Base-by-base conservation (phyloP, 2,329 filamentous ascomycete genomes). In the Escovopsis weberi region DNA sequence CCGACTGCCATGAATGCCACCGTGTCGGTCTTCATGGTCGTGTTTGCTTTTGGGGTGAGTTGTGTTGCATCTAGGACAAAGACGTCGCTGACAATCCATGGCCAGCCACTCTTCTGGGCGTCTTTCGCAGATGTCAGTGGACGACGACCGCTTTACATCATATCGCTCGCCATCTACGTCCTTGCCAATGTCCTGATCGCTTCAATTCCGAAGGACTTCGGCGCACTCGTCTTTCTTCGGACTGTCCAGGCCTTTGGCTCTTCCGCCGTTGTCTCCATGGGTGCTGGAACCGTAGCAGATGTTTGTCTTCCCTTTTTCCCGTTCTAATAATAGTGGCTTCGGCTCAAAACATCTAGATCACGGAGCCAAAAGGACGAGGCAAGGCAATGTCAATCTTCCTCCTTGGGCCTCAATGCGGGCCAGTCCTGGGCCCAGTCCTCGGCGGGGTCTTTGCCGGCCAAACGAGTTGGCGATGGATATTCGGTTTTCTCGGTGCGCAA, bases 331-430 rank as follows among this genome's bases (percentile, higher is more conserved):
- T 30, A n/a, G 6, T 2, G n/a, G 26, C 11, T 7, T 30, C 18
- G 12, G 8, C 23, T 26, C 5, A 11, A 8, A 19, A n/a, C 12
- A 5, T 2, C 30, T 18, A 50, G 43, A 43, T 64, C 10, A 58
- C 55, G 1, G 61, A 61, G 45, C 63, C 62, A 2, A 47, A 60
- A 36, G 56, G 54, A 18, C 54, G 66, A 23, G 66, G 57, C 6
- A 59, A 57, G 9, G 56, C 62, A 33, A 59, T 69, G 51, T 59
- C 61, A 3, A 57, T 60, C 38, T 67, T 68, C 40, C 52, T 66
- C 7, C 51, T 69, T 33, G 65, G 65, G 0, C 65, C 65, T 4
- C 65, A 67, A 34, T 56, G 66, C 23, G 65, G 66, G 2, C 66
- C 65, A 2, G 58, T 67, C 0, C 47, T 68, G 1, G 66, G 66